Evolutionary conservation across 352 stramenopile genomes (phyloP).

Genomic region (Pythium scleroteichum): DNA sequence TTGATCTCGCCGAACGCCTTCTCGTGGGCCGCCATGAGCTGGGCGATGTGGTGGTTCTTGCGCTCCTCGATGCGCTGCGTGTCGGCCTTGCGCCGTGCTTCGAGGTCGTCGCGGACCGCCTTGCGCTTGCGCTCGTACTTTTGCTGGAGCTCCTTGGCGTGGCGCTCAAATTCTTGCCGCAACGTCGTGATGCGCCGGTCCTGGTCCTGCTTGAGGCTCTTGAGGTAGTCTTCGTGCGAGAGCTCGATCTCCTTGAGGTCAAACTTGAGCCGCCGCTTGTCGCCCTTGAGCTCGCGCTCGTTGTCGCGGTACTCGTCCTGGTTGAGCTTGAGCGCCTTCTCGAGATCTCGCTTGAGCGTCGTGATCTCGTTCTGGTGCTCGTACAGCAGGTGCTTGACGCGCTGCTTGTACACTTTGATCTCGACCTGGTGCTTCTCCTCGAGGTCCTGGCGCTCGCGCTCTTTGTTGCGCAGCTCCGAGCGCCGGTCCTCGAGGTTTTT

Average conservation of each 20-base stretch:
- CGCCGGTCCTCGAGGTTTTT: conserved; percentile 95
- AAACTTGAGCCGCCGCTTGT: conserved; percentile 88
- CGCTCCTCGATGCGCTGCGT: conserved; percentile 90
- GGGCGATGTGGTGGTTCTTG: conserved; percentile 92
- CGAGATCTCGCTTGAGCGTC: conserved; percentile 87
- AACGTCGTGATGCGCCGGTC: conserved; percentile 91
- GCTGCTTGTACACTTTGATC: conserved; percentile 97
- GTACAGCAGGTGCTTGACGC: conserved; percentile 95
- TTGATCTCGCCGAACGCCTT: conserved; percentile 96
- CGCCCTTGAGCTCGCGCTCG: conserved; percentile 88
- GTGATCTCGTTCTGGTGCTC: conserved; percentile 95
- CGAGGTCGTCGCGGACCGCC: conserved; percentile 80
- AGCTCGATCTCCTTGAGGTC: conserved; percentile 93
- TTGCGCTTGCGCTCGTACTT: conserved; percentile 84
- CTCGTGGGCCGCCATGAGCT: conserved; percentile 92
- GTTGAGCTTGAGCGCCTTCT: conserved; percentile 87
- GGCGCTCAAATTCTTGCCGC: conserved; percentile 90
- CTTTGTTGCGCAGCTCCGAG: conserved; percentile 93
- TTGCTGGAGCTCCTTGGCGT: conserved; percentile 90
- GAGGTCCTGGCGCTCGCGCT: conserved; percentile 93
- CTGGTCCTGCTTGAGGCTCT: conserved; percentile 91
- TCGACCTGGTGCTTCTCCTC: conserved; percentile 96
- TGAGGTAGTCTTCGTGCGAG: conserved; percentile 92
- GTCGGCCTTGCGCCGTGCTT: conserved; percentile 79
- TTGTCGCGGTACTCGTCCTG: conserved; percentile 90